Percentiles rank a stretch among this genome's conserved stretches.
phyloP scores from a whole-genome alignment of 768 basidiomycete genomes.

The Austroboletus eburneus region DNA sequence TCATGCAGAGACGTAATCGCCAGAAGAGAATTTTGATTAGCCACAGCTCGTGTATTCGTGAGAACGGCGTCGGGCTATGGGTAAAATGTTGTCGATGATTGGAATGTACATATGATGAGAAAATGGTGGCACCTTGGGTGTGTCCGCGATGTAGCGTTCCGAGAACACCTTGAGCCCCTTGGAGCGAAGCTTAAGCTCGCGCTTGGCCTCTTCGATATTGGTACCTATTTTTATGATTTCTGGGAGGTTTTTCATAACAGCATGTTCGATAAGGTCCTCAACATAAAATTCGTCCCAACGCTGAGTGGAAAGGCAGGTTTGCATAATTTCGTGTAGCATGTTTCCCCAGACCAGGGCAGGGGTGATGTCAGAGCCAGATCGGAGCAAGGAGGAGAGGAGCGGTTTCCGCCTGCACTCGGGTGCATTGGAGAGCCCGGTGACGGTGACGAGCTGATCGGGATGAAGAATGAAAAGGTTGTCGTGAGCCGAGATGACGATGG shows the following conservation, averaged over 20 bases:
- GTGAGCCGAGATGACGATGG: constrained; percentile 58
- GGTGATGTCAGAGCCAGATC: constrained; percentile 53
- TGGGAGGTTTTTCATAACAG: constrained; percentile 49
- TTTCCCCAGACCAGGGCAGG: constrained; percentile 86
- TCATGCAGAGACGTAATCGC: constrained; percentile 77
- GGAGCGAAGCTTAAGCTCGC: constrained; percentile 58
- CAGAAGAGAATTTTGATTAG: constrained; percentile 49
- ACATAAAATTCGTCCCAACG: constrained; percentile 65
- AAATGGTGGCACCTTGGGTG: constrained; percentile 52
- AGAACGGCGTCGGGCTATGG: constrained; percentile 60
- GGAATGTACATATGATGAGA: background rate
- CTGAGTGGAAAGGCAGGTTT: constrained; percentile 60
- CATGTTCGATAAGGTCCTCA: constrained; percentile 53
- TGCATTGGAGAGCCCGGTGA: constrained; percentile 82
- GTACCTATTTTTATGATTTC: constrained; percentile 61
- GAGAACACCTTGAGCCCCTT: constrained; percentile 63
- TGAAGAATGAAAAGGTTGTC: constrained; percentile 79
- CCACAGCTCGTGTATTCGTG: constrained; percentile 57
- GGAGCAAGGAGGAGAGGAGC: constrained; percentile 64
- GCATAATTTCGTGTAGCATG: constrained; percentile 89
- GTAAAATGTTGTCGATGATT: background rate
- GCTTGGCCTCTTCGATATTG: constrained; percentile 56
- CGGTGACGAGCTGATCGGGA: constrained; percentile 88
- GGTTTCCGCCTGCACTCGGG: constrained; percentile 84
- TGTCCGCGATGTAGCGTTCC: constrained; percentile 56